Conservation (phyloP, 2,329 filamentous ascomycete genomes). For the Beauveria sp. region DNA sequence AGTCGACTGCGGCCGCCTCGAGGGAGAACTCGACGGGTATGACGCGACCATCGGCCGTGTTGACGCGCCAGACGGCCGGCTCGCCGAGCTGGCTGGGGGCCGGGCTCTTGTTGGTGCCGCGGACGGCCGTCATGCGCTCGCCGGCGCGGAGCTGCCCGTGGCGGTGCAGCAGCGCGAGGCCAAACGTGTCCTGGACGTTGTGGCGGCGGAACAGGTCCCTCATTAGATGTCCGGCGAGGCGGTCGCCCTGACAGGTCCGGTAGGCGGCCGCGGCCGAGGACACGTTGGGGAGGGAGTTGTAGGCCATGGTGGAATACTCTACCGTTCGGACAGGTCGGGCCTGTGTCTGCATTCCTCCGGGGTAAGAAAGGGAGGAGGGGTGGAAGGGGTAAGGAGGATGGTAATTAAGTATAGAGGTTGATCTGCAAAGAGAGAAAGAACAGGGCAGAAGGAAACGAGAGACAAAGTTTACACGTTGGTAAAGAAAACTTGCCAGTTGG, state of each 20-base stretch:
- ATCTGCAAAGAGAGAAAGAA: too few relatives aligned
- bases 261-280: neutral
- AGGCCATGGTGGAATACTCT: neutral
- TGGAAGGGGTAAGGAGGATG: too few relatives aligned
- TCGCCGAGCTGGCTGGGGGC: neutral
- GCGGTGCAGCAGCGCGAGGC: slow-evolving; percentile 1
- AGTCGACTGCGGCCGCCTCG: neutral
- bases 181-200: neutral
- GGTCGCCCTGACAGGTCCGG: neutral
- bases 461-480: too few relatives aligned
- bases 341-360: neutral
- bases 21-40: slow-evolving; percentile 6
- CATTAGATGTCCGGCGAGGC: neutral
- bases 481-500: too few relatives aligned
- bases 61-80: slow-evolving; percentile 3
- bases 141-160: neutral
- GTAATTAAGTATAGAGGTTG: too few relatives aligned
- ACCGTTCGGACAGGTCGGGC: neutral
- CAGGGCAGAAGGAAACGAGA: neutral
- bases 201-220: slow-evolving; percentile 5
- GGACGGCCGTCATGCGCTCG: slow-evolving; percentile 5
- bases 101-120: neutral
- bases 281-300: neutral
- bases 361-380: neutral
- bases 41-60: slow-evolving; percentile 2